Percentiles rank a stretch among this genome's conserved stretches.
These are phyloP conservation scores for Lagenaria siceraria DNA, from an alignment of 306 rosid genomes.

Conservation along the genomic window DNA sequence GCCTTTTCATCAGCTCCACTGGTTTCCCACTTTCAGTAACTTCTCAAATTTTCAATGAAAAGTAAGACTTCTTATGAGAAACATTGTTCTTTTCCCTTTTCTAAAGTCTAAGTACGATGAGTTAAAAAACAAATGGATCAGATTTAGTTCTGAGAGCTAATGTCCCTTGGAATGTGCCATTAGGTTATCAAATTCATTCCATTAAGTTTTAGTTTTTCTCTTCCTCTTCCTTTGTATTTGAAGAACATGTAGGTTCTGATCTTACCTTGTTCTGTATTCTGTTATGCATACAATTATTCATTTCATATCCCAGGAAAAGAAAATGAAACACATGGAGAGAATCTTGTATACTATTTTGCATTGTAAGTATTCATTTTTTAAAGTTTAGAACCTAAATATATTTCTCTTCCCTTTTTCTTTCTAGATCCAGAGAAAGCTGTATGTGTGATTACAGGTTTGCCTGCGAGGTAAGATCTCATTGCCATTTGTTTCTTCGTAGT, in stretches of 20 bases:
- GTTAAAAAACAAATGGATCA: background rate
- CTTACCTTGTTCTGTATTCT: background rate
- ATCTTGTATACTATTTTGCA: background rate
- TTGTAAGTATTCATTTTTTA: background rate
- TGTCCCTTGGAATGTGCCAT: background rate
- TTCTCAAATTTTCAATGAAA: background rate
- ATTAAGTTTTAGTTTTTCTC: background rate
- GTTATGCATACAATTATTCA: background rate
- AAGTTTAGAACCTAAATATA: background rate
- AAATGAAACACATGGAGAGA: background rate
- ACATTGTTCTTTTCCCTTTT: background rate
- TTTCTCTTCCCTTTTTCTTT: conserved; percentile 8
- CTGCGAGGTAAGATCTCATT: conserved; percentile 70
- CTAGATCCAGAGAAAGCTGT: conserved; percentile 80
- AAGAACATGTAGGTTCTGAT: background rate
- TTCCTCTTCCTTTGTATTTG: background rate
- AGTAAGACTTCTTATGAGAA: background rate
- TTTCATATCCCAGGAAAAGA: background rate
- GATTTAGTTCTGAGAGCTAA: background rate
- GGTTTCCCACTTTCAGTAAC: background rate
- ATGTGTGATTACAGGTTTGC: conserved; percentile 80
- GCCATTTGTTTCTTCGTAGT: conserved; percentile 8
- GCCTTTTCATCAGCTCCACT: background rate
- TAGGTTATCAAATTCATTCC: background rate
- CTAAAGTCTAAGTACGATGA: background rate